These are phyloP conservation scores for Colletotrichum coccodes DNA, from an alignment of 2,329 filamentous ascomycete genomes.

Conservation along the genomic window DNA sequence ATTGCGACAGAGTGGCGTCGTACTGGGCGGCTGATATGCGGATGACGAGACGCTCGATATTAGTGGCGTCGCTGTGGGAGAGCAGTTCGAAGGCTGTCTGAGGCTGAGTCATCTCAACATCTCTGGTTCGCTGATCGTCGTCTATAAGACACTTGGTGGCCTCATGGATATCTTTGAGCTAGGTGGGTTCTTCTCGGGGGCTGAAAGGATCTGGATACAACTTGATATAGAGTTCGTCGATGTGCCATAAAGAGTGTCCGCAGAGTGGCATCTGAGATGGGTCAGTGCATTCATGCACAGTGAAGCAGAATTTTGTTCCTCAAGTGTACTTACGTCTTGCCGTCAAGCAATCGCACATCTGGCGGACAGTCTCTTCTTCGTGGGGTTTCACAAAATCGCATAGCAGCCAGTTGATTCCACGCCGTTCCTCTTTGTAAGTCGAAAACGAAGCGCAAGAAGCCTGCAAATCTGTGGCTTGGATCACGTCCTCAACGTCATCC, in stretches of 20 bases:
- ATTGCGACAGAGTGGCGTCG: slow-evolving; percentile 55
- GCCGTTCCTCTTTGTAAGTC: background rate
- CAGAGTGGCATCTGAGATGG: slow-evolving; percentile 46
- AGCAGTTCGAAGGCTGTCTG: slow-evolving; percentile 9
- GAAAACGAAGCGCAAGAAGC: slow-evolving; percentile 12
- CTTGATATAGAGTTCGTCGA: slow-evolving; percentile 58
- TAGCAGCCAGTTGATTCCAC: slow-evolving; percentile 14
- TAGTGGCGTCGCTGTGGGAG: background rate
- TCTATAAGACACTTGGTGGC: background rate
- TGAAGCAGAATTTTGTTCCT: accelerated
- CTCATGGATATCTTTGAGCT: background rate
- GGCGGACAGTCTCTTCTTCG: background rate
- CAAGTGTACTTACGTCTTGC: background rate
- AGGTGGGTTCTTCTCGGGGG: background rate
- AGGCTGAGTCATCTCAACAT: background rate
- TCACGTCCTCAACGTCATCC: background rate
- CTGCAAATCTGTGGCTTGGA: background rate
- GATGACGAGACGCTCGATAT: slow-evolving; percentile 48
- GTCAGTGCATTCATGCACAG: background rate
- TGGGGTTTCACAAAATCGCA: background rate
- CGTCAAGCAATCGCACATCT: background rate
- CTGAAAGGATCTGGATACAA: slow-evolving; percentile 51
- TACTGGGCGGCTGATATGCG: slow-evolving; percentile 61
- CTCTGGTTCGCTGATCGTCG: background rate
- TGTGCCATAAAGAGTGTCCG: slow-evolving; percentile 63